A percentile compares a stretch with the other conserved stretches of the same genome.
Conservation (phyloP, 371 early-diverging fungal genomes). For the Apophysomyces trapeziformis region DNA sequence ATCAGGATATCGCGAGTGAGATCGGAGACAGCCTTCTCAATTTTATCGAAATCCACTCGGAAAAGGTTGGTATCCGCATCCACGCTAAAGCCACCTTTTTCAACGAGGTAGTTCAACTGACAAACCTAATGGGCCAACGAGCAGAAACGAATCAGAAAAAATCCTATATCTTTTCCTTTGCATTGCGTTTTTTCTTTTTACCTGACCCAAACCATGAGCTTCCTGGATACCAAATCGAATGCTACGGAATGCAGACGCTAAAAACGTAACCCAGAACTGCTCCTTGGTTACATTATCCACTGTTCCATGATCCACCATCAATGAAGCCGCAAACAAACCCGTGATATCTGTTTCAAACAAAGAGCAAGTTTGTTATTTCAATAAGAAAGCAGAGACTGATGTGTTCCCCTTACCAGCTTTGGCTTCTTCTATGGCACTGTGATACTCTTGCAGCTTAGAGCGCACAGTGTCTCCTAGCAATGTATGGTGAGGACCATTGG, state of each 20-base stretch:
- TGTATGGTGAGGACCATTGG: constrained; percentile 77
- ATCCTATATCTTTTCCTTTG: too few species aligned
- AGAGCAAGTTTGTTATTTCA: background rate
- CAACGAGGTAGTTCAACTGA: constrained; percentile 76
- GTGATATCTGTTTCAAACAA: constrained; percentile 63
- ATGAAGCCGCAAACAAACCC: constrained; percentile 74
- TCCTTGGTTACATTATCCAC: constrained; percentile 63
- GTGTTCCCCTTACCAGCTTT: constrained; percentile 69
- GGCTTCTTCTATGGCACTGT: constrained; percentile 82
- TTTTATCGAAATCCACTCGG: constrained; percentile 69
- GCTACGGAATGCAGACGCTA: constrained; percentile 81
- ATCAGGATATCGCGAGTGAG: constrained; percentile 74
- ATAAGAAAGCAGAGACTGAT: constrained; percentile 58
- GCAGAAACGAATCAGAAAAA: background rate
- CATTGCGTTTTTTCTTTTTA: constrained; percentile 25
- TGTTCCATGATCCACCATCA: constrained; percentile 66
- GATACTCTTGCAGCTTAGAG: constrained; percentile 70
- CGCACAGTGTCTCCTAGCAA: constrained; percentile 69
- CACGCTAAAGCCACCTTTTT: constrained; percentile 69
- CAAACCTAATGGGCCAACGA: constrained; percentile 22
- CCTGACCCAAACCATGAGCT: constrained; percentile 82
- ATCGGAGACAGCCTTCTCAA: constrained; percentile 66
- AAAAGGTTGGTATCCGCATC: constrained; percentile 52
- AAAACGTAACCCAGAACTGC: constrained; percentile 78
- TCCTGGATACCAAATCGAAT: constrained; percentile 83